Evolutionary conservation across 805 yeast species (phyloP).

Genomic region (Starmerella bacillaris): DNA sequence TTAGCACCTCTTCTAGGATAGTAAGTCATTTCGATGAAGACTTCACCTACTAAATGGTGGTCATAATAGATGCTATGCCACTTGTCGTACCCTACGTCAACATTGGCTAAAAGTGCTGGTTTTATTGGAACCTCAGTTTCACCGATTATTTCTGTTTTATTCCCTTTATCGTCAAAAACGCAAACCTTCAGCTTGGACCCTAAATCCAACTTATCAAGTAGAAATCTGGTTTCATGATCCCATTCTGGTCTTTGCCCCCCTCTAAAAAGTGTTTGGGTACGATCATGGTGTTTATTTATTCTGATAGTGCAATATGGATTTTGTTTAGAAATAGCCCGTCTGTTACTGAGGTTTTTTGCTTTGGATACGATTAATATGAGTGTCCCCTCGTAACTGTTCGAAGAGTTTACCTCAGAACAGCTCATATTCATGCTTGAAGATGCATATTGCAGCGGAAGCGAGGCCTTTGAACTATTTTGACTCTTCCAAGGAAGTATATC

Average conservation of each 20-base stretch:
- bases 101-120: slow-evolving; percentile 47
- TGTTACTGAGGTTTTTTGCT: slow-evolving; percentile 73
- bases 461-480: too few species aligned
- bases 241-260: slow-evolving; percentile 93
- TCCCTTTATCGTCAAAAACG: slow-evolving; percentile 67
- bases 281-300: slow-evolving; percentile 62
- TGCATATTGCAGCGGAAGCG: too few species aligned
- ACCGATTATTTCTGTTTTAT: slow-evolving; percentile 64
- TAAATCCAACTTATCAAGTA: slow-evolving; percentile 18
- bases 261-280: slow-evolving; percentile 57
- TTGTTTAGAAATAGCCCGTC: slow-evolving; percentile 77
- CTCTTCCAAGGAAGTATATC: too few species aligned
- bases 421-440: too few species aligned
- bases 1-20: slow-evolving; percentile 36
- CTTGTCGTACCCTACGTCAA: slow-evolving; percentile 59
- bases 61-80: slow-evolving; percentile 64
- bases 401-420: too few species aligned
- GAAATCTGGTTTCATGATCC: slow-evolving; percentile 28
- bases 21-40: slow-evolving; percentile 81
- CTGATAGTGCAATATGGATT: slow-evolving; percentile 77
- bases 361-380: slow-evolving; percentile 60
- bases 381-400: too few species aligned
- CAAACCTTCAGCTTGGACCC: slow-evolving; percentile 50
- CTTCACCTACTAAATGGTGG: slow-evolving; percentile 67
- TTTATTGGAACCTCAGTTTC: slow-evolving; percentile 62